Conservation (phyloP, 805 yeast species). For the Myxozyma melibiosi region DNA sequence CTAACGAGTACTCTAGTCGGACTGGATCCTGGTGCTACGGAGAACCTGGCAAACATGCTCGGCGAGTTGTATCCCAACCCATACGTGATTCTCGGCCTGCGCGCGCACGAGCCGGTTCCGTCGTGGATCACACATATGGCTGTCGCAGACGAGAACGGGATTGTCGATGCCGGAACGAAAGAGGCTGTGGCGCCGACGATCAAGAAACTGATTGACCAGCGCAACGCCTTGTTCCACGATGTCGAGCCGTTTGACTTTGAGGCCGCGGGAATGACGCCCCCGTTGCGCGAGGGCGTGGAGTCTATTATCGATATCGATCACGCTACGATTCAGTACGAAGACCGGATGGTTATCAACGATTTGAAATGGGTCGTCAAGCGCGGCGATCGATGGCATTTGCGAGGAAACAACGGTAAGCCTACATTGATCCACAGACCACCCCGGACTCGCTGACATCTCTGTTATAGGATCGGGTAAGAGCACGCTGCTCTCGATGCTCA, state of each 20-base stretch:
- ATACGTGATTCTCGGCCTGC: constrained; percentile 69
- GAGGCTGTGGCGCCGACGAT: constrained; percentile 38
- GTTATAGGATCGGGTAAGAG: constrained; percentile 69
- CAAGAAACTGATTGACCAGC: constrained; percentile 22
- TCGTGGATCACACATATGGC: constrained; percentile 77
- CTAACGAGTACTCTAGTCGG: constrained; percentile 52
- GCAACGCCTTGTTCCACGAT: constrained; percentile 13
- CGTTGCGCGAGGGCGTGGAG: not conserved
- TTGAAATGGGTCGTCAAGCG: constrained; percentile 65
- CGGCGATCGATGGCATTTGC: constrained; percentile 85
- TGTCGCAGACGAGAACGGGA: constrained; percentile 58
- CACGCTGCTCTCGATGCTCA: constrained; percentile 76
- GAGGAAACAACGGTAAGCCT: constrained; percentile 75
- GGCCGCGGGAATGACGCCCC: constrained; percentile 6
- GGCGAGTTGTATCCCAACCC: constrained; percentile 50
- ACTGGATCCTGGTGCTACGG: constrained; percentile 73
- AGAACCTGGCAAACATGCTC: constrained; percentile 60
- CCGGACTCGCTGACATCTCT: not conserved
- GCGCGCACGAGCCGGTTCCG: constrained; percentile 76
- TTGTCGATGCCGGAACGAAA: constrained; percentile 53
- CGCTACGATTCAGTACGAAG: constrained; percentile 68
- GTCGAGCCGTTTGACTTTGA: constrained; percentile 14
- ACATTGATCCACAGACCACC: not conserved
- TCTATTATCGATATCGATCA: constrained; percentile 56
- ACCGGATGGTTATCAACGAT: constrained; percentile 58